Base-by-base conservation (phyloP, 352 stramenopile genomes). In the Phytophthora pisi region DNA sequence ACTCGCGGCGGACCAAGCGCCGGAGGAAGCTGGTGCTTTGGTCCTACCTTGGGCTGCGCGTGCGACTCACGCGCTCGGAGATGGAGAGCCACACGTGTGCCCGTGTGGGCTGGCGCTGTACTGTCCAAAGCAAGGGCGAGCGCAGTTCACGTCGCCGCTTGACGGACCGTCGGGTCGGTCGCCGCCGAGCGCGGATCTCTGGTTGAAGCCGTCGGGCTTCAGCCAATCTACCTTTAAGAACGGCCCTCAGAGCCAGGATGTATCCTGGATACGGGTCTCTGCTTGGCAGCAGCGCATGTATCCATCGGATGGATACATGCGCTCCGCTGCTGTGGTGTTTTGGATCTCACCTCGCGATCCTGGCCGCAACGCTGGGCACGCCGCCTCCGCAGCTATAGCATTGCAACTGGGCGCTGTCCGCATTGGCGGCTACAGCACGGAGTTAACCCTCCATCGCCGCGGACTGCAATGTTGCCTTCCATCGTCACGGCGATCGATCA, bases 91-190 rank as follows among this genome's bases (percentile, higher is more conserved):
- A 31, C 46, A 65, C 36, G 45, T 50, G 55, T 71, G 64, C 34
- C 61, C 61, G 55, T 67, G n/a, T 70, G 45, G 55, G 67, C 55
- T 66, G 49, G 61, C 51, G 57, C 51, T 70, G 67, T 59, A 74
- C 61, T 74, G 56, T 70, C 56, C 38, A 62, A 55, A 56, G 15
- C 38, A 60, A 49, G 66, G 55, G 36, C 61, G 45, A 58, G 49
- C 15, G 8, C 23, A 10, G 9, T 4, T 11, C 8, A 3, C 1
- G 26, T 6, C 6, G 2, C 26, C 26, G 26, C 26, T 30, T 6
- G 26, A 30, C 26, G 26, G 4, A 30, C 26, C 26, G 26, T 30
- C 26, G 26, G 20, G 20, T 20, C 20, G 20, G 28, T 31, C 34
- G 34, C 34, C 34, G 34, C 34, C 34, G 34, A 15, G 11, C 34